phyloP scores from a whole-genome alignment of 2,329 filamentous ascomycete species.

The Beauveria asiatica region DNA sequence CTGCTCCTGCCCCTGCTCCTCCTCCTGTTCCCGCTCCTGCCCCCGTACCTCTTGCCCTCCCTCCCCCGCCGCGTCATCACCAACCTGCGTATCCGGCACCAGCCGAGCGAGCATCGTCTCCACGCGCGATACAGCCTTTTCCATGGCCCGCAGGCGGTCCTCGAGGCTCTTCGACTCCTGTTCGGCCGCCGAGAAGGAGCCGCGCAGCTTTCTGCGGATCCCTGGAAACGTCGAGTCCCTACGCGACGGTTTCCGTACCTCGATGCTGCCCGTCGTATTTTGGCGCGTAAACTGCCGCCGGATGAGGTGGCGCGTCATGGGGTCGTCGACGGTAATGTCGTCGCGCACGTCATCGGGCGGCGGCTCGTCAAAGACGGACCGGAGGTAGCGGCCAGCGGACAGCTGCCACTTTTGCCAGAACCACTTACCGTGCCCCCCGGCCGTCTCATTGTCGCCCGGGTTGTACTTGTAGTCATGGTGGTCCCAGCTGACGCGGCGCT shows the following conservation, averaged over 20 bases:
- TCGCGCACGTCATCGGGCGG: conserved; percentile 53
- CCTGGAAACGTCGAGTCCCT: conserved; percentile 51
- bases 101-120: conserved; percentile 37
- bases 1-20: conserved; percentile 21
- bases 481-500: conserved; percentile 60
- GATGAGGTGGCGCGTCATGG: conserved; percentile 49
- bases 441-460: conserved; percentile 7
- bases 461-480: conserved; percentile 10
- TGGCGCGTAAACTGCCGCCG: conserved; percentile 45
- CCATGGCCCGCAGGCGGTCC: conserved; percentile 38
- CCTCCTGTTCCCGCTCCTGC: conserved; percentile 16
- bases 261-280: conserved; percentile 24
- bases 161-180: conserved; percentile 36
- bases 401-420: conserved; percentile 64
- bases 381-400: conserved; percentile 62
- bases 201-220: conserved; percentile 38
- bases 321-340: conserved; percentile 51
- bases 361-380: conserved; percentile 63
- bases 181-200: conserved; percentile 36
- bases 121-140: conserved; percentile 40
- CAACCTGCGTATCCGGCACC: conserved; percentile 18
- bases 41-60: conserved; percentile 20
- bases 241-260: conserved; percentile 29
- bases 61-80: conserved; percentile 20
- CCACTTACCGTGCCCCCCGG: conserved; percentile 24